phyloP scores from a whole-genome alignment of 1,139 yeast genomes.

The Debaryomyces robertsiae region DNA sequence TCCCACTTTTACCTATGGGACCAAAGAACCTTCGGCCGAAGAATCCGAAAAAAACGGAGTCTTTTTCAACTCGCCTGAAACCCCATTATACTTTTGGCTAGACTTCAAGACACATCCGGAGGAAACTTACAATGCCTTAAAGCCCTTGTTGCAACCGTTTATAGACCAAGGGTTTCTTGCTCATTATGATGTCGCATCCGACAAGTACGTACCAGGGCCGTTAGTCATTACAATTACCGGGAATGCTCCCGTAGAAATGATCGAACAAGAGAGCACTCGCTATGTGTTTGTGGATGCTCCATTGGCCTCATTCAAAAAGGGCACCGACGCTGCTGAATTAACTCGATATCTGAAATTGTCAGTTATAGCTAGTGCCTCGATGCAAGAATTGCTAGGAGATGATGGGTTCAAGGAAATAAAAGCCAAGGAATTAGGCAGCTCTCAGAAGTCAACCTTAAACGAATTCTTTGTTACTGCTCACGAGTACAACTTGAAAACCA shows the following conservation, averaged over 20 bases:
- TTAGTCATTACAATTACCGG: conserved; percentile 45
- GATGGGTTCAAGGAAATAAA: conserved; percentile 17
- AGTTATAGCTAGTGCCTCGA: conserved; percentile 39
- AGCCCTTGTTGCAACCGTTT: conserved; percentile 33
- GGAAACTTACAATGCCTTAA: conserved; percentile 33
- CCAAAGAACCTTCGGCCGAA: conserved; percentile 20
- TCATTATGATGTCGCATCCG: conserved; percentile 30
- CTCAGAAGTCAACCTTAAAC: conserved; percentile 24
- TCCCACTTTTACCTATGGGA: conserved; percentile 23
- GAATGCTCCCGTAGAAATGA: conserved; percentile 36
- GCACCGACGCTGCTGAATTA: conserved; percentile 20
- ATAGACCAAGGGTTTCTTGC: conserved; percentile 38
- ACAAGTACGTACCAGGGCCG: conserved; percentile 35
- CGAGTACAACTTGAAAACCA: conserved; percentile 36
- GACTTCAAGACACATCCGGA: conserved; percentile 44
- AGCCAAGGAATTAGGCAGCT: conserved; percentile 21
- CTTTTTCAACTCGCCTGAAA: conserved; percentile 43
- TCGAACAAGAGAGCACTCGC: conserved; percentile 29
- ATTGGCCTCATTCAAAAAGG: conserved; percentile 25
- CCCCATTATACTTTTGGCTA: conserved; percentile 44
- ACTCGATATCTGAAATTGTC: conserved; percentile 29
- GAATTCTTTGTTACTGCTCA: conserved; percentile 35
- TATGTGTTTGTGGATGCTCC: conserved; percentile 46
- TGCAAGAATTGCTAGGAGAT: conserved; percentile 33
- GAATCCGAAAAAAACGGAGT: conserved; percentile 29